Conservation (phyloP, 2,329 filamentous ascomycete species). For the Phialophora chinensis region DNA sequence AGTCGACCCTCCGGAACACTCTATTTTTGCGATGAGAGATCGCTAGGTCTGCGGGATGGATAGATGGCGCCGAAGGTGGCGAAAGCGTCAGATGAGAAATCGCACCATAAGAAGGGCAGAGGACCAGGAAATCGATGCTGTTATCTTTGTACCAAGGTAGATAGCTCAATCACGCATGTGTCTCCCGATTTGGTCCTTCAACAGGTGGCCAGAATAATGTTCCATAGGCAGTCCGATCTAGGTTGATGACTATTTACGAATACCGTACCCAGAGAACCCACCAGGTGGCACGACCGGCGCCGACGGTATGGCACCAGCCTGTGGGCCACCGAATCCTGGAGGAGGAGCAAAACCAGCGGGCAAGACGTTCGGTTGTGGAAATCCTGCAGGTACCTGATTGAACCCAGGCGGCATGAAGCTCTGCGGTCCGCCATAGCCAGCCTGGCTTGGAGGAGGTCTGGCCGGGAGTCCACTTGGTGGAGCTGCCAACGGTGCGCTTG, state of each 20-base stretch:
- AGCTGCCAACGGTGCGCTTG: slow-evolving; percentile 56
- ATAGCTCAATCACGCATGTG: not conserved
- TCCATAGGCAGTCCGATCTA: not conserved
- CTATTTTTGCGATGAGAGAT: not conserved
- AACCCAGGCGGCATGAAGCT: slow-evolving; percentile 57
- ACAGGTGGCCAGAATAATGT: not conserved
- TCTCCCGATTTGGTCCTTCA: not conserved
- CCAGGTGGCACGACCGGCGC: slow-evolving; percentile 37
- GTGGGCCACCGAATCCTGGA: slow-evolving; percentile 51
- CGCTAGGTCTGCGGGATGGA: not conserved
- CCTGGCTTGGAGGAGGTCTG: slow-evolving; percentile 71
- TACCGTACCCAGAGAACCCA: slow-evolving; percentile 35
- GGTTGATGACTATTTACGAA: slow-evolving; percentile 28
- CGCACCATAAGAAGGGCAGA: not conserved
- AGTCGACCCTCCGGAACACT: not conserved
- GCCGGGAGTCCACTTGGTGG: slow-evolving; percentile 65
- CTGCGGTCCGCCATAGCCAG: slow-evolving; percentile 70
- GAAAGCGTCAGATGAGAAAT: not conserved
- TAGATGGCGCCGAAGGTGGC: not conserved
- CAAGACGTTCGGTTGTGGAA: slow-evolving; percentile 49
- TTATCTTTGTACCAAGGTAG: not conserved
- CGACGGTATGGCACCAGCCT: slow-evolving; percentile 29
- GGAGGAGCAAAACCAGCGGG: slow-evolving; percentile 59
- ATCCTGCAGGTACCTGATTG: slow-evolving; percentile 45
- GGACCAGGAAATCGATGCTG: not conserved